A percentile compares a stretch with the other conserved stretches of the same genome.
Evolutionary conservation across 2,329 filamentous ascomycete species (phyloP).

Genomic region (Aureobasidium sp.): DNA sequence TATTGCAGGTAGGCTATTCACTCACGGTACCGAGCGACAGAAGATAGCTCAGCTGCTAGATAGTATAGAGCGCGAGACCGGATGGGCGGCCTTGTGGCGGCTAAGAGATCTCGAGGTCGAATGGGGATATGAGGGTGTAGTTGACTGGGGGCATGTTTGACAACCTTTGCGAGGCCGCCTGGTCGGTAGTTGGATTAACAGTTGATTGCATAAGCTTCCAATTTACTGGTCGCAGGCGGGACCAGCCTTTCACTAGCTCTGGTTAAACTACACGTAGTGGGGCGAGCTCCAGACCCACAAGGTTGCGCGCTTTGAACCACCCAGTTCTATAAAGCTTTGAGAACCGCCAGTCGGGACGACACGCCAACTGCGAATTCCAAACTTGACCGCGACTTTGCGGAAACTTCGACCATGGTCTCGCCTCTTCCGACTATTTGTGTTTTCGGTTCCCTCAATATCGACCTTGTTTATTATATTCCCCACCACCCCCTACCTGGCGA

Average conservation of each 20-base stretch:
- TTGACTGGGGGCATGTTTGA: background rate
- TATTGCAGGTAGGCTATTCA: conserved; percentile 1
- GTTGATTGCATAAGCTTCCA: background rate
- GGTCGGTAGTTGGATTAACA: background rate
- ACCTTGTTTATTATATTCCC: conserved; percentile 80
- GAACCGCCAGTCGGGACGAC: background rate
- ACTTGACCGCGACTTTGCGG: background rate
- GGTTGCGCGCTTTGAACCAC: background rate
- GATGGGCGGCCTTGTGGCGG: conserved; percentile 1
- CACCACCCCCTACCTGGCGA: conserved; percentile 79
- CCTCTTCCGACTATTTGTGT: conserved; percentile 35
- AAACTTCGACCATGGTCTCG: background rate
- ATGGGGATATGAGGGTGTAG: conserved; percentile 2
- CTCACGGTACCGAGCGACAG: background rate
- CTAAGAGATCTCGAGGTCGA: background rate
- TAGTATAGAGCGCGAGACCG: background rate
- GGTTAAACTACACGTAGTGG: background rate
- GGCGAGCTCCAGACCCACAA: background rate
- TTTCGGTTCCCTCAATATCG: conserved; percentile 88
- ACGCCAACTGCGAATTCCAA: background rate
- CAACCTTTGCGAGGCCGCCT: background rate
- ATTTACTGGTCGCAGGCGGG: background rate
- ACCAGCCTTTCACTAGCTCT: background rate
- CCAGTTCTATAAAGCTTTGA: background rate
- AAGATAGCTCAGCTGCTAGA: conserved; percentile 2